A percentile compares a stretch with the other conserved stretches of the same genome.
Evolutionary conservation across 257 asterid species (phyloP).

Genomic region (Nicotiana knightiana): DNA sequence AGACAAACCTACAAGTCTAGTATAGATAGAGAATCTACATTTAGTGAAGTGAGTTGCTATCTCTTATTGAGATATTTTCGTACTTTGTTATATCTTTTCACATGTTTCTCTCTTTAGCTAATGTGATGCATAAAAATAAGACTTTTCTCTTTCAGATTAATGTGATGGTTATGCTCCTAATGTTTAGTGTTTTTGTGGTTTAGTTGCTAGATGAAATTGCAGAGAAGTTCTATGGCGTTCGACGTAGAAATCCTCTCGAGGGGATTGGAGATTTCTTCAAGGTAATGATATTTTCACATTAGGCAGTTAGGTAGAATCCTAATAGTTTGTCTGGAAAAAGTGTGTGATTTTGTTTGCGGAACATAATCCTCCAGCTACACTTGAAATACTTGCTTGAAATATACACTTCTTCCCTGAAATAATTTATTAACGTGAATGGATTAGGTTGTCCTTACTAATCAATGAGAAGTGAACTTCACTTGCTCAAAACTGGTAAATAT

Average conservation of each 20-base stretch:
- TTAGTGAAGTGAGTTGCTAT: slow-evolving; percentile 48
- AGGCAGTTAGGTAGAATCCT: neutral
- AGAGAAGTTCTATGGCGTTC: slow-evolving; percentile 76
- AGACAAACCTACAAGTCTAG: slow-evolving; percentile 62
- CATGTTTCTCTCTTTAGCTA: neutral
- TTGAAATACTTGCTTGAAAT: neutral
- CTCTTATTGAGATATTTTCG: neutral
- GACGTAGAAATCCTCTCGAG: slow-evolving; percentile 64
- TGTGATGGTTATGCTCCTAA: neutral
- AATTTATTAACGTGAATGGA: neutral
- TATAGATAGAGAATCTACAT: slow-evolving; percentile 66
- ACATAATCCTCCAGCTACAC: neutral
- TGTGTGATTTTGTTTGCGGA: neutral
- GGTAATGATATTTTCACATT: slow-evolving; percentile 4
- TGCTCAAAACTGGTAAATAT: neutral
- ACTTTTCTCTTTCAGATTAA: neutral
- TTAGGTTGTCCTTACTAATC: neutral
- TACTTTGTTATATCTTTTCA: neutral
- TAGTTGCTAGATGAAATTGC: slow-evolving; percentile 86
- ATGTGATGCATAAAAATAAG: neutral
- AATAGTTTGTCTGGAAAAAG: neutral
- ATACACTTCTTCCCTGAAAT: neutral
- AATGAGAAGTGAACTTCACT: neutral
- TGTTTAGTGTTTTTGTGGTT: slow-evolving; percentile 14
- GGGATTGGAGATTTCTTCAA: slow-evolving; percentile 79